These are phyloP conservation scores for Talaromyces sp. DNA, from an alignment of 2,329 filamentous ascomycete species.

Conservation along the genomic window DNA sequence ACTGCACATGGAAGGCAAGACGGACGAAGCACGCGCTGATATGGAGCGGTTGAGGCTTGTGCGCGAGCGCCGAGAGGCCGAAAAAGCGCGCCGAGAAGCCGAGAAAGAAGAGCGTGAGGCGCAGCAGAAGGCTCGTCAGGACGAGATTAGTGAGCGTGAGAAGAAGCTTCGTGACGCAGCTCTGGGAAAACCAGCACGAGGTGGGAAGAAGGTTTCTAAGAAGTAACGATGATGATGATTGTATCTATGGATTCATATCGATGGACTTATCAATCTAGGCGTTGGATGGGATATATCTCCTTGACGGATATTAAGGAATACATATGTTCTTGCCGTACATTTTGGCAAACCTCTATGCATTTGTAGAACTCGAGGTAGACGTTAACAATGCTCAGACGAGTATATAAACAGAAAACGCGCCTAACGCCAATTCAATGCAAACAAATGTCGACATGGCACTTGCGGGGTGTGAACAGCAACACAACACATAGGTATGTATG, in stretches of 20 bases:
- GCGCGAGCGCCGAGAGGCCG: conserved; percentile 78
- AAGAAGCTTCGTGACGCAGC: conserved; percentile 39
- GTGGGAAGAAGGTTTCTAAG: conserved; percentile 32
- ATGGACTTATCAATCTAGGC: neutral
- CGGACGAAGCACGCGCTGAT: conserved; percentile 89
- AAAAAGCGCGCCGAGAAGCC: conserved; percentile 76
- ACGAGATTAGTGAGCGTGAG: conserved; percentile 36
- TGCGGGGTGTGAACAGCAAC: neutral
- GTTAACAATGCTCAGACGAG: neutral
- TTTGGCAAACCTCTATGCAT: neutral
- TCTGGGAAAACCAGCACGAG: conserved; percentile 27
- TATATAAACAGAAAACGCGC: neutral
- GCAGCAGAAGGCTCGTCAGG: conserved; percentile 35
- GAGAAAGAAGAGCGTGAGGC: conserved; percentile 56
- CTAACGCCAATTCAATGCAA: neutral
- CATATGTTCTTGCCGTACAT: neutral
- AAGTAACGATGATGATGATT: conserved; percentile 18
- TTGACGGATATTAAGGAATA: neutral
- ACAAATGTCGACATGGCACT: neutral
- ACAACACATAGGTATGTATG: neutral
- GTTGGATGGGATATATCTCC: neutral
- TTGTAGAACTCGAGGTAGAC: neutral
- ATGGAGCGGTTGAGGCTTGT: conserved; percentile 78
- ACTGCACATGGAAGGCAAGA: conserved; percentile 91
- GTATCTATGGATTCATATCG: neutral